Evolutionary conservation across 1,284 basidiomycete species (phyloP).

Genomic region (Xerocomus subilludens): DNA sequence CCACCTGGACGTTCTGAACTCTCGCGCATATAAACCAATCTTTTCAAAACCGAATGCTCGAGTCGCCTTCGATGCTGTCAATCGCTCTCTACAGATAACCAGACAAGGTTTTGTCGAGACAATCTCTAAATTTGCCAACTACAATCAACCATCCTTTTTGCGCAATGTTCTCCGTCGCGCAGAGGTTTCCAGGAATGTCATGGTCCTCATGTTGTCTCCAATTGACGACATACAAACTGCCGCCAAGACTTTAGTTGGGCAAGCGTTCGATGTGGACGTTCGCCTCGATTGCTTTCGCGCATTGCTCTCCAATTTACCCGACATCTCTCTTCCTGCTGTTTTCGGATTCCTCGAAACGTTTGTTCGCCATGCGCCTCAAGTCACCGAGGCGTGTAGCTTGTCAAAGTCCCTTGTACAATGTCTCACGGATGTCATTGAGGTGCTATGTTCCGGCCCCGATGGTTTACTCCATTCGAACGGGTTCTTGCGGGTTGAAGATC

Average conservation of each 20-base stretch:
- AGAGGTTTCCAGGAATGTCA: slow-evolving; percentile 67
- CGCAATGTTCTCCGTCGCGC: slow-evolving; percentile 65
- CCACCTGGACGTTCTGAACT: slow-evolving; percentile 73
- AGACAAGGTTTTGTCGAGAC: slow-evolving; percentile 71
- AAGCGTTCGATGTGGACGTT: slow-evolving; percentile 86
- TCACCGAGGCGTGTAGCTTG: slow-evolving; percentile 86
- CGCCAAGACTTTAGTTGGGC: slow-evolving; percentile 79
- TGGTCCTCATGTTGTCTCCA: slow-evolving; percentile 83
- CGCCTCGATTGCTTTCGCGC: slow-evolving; percentile 87
- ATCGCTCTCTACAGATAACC: slow-evolving; percentile 66
- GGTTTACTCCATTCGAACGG: slow-evolving; percentile 71
- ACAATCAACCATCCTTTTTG: slow-evolving; percentile 63
- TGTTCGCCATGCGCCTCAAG: slow-evolving; percentile 66
- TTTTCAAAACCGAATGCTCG: slow-evolving; percentile 53
- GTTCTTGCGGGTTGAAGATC: slow-evolving; percentile 65
- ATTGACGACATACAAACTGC: slow-evolving; percentile 76
- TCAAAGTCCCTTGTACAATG: slow-evolving; percentile 91
- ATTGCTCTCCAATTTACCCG: slow-evolving; percentile 73
- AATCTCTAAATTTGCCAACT: slow-evolving; percentile 72
- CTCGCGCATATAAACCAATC: slow-evolving; percentile 60
- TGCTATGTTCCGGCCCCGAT: slow-evolving; percentile 77
- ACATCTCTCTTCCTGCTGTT: slow-evolving; percentile 75
- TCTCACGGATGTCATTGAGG: slow-evolving; percentile 90
- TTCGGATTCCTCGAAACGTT: slow-evolving; percentile 74
- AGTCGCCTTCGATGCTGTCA: slow-evolving; percentile 64